Evolutionary conservation across 164 flowering plant species (phyloP).

Genomic region (Vitis cinerea): DNA sequence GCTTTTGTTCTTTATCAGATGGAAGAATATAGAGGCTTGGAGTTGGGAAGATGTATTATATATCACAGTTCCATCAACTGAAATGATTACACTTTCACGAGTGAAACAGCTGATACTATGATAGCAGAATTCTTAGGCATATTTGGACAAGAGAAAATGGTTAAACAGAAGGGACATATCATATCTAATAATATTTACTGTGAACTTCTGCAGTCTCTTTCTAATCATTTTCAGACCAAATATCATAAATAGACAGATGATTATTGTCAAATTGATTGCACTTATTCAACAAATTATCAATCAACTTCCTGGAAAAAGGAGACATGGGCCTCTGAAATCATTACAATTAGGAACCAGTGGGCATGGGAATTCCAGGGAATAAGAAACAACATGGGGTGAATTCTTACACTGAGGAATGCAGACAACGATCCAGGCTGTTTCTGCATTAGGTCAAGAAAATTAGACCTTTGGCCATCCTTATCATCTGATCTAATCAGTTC

Average conservation of each 20-base stretch:
- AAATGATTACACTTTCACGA: not conserved
- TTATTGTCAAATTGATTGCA: too few species aligned
- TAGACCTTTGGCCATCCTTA: not conserved
- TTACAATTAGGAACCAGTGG: conserved; percentile 1
- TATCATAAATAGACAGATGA: not conserved
- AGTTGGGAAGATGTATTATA: conserved; percentile 7
- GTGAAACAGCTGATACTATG: not conserved
- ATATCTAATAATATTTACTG: not conserved
- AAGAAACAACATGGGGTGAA: not conserved
- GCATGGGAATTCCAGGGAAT: not conserved
- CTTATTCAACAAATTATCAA: not conserved
- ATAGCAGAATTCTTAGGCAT: conserved; percentile 6
- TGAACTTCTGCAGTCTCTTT: too few species aligned
- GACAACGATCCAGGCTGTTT: too few species aligned
- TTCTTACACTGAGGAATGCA: not conserved
- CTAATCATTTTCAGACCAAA: too few species aligned
- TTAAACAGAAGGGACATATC: conserved; percentile 13
- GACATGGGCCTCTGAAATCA: not conserved
- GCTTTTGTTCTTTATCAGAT: not conserved
- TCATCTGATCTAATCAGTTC: not conserved
- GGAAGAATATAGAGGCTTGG: not conserved
- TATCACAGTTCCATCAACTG: not conserved
- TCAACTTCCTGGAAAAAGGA: not conserved
- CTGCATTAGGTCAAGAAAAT: not conserved
- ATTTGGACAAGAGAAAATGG: conserved; percentile 9